Evolutionary conservation across 1,284 basidiomycete genomes (phyloP).

Genomic region (Tilletia setariae): DNA sequence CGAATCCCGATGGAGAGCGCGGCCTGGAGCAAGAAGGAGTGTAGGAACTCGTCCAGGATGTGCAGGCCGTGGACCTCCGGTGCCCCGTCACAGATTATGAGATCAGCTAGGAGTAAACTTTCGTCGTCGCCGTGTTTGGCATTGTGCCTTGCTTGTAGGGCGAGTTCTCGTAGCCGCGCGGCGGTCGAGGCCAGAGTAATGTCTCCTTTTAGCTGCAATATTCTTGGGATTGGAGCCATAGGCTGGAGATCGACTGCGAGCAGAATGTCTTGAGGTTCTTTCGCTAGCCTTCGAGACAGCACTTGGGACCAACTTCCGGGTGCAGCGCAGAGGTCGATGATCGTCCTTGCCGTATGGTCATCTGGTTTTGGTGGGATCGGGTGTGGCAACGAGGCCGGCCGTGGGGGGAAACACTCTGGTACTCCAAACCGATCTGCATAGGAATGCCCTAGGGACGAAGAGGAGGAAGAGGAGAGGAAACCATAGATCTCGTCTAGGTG

Average conservation of each 20-base stretch:
- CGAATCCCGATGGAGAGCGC: slow-evolving; percentile 61
- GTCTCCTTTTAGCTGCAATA: slow-evolving; percentile 61
- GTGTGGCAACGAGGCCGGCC: neutral
- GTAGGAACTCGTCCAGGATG: slow-evolving; percentile 62
- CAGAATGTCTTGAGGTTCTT: slow-evolving; percentile 43
- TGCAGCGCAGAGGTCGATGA: slow-evolving; percentile 63
- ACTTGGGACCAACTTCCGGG: slow-evolving; percentile 59
- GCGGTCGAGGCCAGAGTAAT: slow-evolving; percentile 61
- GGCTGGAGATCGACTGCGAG: slow-evolving; percentile 63
- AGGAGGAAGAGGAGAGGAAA: slow-evolving; percentile 51
- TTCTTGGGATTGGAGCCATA: slow-evolving; percentile 62
- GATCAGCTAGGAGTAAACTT: slow-evolving; percentile 52
- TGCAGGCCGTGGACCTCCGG: slow-evolving; percentile 64
- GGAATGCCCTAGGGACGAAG: neutral
- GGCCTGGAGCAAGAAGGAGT: slow-evolving; percentile 61
- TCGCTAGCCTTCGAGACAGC: slow-evolving; percentile 49
- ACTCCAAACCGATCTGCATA: neutral
- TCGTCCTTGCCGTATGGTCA: slow-evolving; percentile 42
- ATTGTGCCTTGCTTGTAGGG: neutral
- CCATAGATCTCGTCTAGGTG: slow-evolving; percentile 61
- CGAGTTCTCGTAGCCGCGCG: slow-evolving; percentile 25
- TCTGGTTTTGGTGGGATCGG: neutral
- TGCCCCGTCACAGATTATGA: slow-evolving; percentile 64
- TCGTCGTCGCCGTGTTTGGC: neutral
- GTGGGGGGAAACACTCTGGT: slow-evolving; percentile 19